Conservation (phyloP, 2,329 filamentous ascomycete genomes). For the Cadophora luteo-olivacea region DNA sequence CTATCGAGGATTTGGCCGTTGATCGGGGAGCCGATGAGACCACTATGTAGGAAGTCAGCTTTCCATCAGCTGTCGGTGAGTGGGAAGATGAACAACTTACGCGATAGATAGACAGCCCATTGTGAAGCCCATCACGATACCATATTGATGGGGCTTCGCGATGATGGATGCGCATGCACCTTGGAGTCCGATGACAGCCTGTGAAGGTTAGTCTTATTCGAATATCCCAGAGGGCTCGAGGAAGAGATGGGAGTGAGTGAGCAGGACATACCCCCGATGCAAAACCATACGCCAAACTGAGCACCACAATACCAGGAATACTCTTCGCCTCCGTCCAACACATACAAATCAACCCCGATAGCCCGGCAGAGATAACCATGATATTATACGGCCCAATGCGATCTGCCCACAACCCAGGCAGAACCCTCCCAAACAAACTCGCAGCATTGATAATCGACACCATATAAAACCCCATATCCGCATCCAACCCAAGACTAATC, state of each 20-base stretch:
- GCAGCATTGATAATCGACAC: slow-evolving; percentile 36
- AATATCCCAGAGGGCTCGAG: background rate
- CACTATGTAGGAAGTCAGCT: slow-evolving; percentile 17
- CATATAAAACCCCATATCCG: slow-evolving; percentile 33
- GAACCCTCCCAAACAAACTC: slow-evolving; percentile 30
- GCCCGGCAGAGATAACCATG: slow-evolving; percentile 26
- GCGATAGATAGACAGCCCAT: slow-evolving; percentile 35
- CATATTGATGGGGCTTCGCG: slow-evolving; percentile 33
- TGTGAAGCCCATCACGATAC: slow-evolving; percentile 34
- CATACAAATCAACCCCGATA: slow-evolving; percentile 32
- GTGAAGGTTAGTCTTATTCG: too few species aligned
- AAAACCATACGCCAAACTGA: slow-evolving; percentile 35
- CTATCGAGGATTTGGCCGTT: slow-evolving; percentile 33
- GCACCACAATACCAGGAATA: slow-evolving; percentile 29
- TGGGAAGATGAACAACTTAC: slow-evolving; percentile 17
- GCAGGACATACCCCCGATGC: slow-evolving; percentile 28
- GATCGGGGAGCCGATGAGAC: slow-evolving; percentile 37
- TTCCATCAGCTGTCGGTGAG: background rate
- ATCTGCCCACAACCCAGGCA: slow-evolving; percentile 35
- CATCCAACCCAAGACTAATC: slow-evolving; percentile 21
- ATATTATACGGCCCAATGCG: slow-evolving; percentile 33
- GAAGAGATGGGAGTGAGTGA: background rate
- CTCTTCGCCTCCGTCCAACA: slow-evolving; percentile 34
- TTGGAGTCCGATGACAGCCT: slow-evolving; percentile 38
- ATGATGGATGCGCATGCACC: slow-evolving; percentile 33